Conservation (phyloP, 1,284 basidiomycete genomes). For the Schizopora paradoxa region DNA sequence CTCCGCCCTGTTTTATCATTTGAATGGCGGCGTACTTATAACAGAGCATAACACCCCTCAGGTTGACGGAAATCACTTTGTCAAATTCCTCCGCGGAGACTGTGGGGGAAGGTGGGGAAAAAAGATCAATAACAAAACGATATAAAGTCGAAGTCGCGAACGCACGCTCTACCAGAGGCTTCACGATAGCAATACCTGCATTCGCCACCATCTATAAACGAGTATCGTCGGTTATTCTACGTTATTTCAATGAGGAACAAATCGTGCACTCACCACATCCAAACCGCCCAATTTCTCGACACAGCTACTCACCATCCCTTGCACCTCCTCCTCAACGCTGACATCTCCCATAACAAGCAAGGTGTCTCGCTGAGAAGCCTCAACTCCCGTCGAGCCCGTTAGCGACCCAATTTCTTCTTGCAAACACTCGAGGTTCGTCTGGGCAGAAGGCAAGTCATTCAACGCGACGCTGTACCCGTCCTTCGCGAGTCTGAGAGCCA, state of each 20-base stretch:
- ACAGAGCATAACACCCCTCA: constrained; percentile 18
- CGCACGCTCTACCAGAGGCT: constrained; percentile 7
- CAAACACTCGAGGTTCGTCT: not conserved
- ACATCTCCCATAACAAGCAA: constrained; percentile 15
- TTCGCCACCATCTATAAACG: constrained; percentile 19
- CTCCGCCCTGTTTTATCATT: constrained; percentile 19
- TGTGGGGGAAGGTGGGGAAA: not conserved
- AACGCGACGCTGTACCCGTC: constrained; percentile 19
- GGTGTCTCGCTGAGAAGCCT: not conserved
- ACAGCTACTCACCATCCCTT: constrained; percentile 11
- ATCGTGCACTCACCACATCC: constrained; percentile 13
- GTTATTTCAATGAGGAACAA: not conserved
- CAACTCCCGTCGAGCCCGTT: not conserved
- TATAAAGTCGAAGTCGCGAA: not conserved
- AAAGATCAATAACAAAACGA: not conserved
- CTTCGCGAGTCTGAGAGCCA: constrained; percentile 17
- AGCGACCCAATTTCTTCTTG: too few relatives aligned
- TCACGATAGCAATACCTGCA: constrained; percentile 15
- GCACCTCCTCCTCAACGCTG: constrained; percentile 13
- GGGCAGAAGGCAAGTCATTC: constrained; percentile 18
- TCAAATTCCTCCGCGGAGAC: constrained; percentile 13
- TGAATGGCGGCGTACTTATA: constrained; percentile 20
- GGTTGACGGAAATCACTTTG: constrained; percentile 16
- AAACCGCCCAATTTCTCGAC: constrained; percentile 14
- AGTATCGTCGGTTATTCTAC: not conserved